Base-by-base conservation (phyloP, 2,329 filamentous ascomycete species). In the Coniella vitis region DNA sequence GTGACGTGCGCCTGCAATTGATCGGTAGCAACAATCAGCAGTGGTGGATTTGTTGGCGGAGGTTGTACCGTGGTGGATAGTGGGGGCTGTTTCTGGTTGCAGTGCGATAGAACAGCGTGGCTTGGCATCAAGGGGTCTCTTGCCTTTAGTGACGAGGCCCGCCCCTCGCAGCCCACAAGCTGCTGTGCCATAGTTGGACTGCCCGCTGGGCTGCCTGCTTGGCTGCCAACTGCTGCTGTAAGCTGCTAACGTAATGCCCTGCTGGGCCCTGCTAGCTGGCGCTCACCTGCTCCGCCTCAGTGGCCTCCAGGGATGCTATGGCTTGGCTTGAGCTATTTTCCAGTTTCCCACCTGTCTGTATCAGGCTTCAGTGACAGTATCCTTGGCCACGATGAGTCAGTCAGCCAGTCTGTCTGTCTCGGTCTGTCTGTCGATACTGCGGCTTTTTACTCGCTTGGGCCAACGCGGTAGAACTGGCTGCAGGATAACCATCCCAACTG, bases 11-110 rank as follows among this genome's bases (percentile, higher is more conserved):
- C 20, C 34, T 41, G 19, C 17, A 41, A 49, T 38, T 41, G 45
- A 39, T 10, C 25, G 25, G 25, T 29, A 29, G 49, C 41, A 22
- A 17, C n/a, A n/a, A n/a, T n/a, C n/a, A n/a, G n/a, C n/a, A n/a
- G n/a, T n/a, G n/a, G n/a, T n/a, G n/a, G n/a, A n/a, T n/a, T n/a
- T 45, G 43, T 40, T 46, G 31, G 44, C 10, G 19, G 37, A 29
- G 12, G 45, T 38, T 32, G 50, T 50, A 47, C 39, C 35, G 31
- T 43, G 50, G 49, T 49, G 43, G 46, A 2, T 21, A 14, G 38
- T 19, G 37, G 37, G 37, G 37, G 25, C 25, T 29, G 5, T 29
- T 29, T 29, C 25, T 29, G 25, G 25, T 29, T 10, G 40, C 39
- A 49, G 37, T 35, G 19, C 14, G 40, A 21, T 20, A 21, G 38